Percentiles rank a stretch among this genome's conserved stretches.
Evolutionary conservation across 1,139 yeast genomes (phyloP).

Genomic region (Saccharomycopsis phalli): DNA sequence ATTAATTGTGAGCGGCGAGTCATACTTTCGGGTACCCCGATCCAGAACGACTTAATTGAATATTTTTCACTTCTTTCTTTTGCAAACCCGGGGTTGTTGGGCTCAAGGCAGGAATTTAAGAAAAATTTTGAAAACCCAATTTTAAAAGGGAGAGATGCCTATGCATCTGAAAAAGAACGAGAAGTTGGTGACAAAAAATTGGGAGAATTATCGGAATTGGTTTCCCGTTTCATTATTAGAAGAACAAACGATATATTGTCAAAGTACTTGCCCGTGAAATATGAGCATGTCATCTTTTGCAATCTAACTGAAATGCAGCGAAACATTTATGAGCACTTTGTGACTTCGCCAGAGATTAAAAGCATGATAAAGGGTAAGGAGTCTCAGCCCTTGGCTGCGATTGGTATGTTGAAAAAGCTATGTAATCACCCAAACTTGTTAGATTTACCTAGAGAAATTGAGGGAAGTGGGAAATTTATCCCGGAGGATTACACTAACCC

Average conservation of each 20-base stretch:
- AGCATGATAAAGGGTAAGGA: slow-evolving; percentile 62
- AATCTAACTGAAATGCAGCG: slow-evolving; percentile 74
- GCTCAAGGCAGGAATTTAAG: slow-evolving; percentile 75
- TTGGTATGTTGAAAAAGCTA: slow-evolving; percentile 77
- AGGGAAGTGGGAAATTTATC: slow-evolving; percentile 52
- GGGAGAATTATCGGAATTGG: slow-evolving; percentile 61
- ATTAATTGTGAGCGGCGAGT: slow-evolving; percentile 82
- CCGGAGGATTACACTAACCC: slow-evolving; percentile 63
- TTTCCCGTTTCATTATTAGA: slow-evolving; percentile 84
- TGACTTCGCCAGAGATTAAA: slow-evolving; percentile 73
- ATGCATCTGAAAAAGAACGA: slow-evolving; percentile 76
- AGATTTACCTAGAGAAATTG: slow-evolving; percentile 65
- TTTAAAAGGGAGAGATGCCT: slow-evolving; percentile 81
- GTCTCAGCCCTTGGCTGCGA: slow-evolving; percentile 83
- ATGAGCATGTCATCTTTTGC: slow-evolving; percentile 92
- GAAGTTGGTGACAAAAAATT: slow-evolving; percentile 64
- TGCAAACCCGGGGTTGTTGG: slow-evolving; percentile 91
- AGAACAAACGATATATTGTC: slow-evolving; percentile 93
- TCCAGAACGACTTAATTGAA: slow-evolving; percentile 92
- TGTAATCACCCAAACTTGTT: slow-evolving; percentile 91
- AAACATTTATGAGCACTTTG: slow-evolving; percentile 60
- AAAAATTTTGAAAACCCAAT: slow-evolving; percentile 78
- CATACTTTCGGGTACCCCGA: slow-evolving; percentile 93
- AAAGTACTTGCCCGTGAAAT: slow-evolving; percentile 88
- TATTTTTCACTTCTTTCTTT: slow-evolving; percentile 85